Conservation (phyloP, 1,139 yeast genomes). For the Candida smagusa region DNA sequence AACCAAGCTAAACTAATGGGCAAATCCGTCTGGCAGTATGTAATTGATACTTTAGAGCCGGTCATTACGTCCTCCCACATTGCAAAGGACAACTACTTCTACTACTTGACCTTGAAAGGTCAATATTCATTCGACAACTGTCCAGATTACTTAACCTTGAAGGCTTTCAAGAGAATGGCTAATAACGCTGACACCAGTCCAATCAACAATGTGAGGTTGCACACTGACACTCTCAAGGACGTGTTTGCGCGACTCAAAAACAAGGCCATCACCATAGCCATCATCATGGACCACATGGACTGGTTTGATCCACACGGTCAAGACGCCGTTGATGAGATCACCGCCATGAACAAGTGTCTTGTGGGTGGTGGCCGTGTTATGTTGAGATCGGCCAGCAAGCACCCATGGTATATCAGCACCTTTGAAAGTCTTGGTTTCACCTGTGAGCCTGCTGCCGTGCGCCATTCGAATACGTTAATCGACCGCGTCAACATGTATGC, state of each 20-base stretch:
- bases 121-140: constrained; percentile 62
- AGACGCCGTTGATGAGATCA: constrained; percentile 66
- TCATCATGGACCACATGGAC: constrained; percentile 91
- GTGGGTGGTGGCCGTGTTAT: constrained; percentile 69
- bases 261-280: constrained; percentile 67
- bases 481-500: constrained; percentile 88
- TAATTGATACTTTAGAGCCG: constrained; percentile 78
- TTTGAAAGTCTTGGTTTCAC: constrained; percentile 66
- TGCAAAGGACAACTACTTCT: constrained; percentile 73
- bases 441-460: constrained; percentile 66
- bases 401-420: constrained; percentile 74
- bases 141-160: constrained; percentile 68
- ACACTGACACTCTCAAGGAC: constrained; percentile 76
- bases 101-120: constrained; percentile 66
- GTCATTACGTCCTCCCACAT: constrained; percentile 59
- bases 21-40: constrained; percentile 64
- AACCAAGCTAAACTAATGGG: constrained; percentile 84
- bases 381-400: constrained; percentile 69
- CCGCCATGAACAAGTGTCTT: constrained; percentile 61
- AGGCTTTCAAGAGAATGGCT: constrained; percentile 52
- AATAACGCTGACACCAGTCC: constrained; percentile 31
- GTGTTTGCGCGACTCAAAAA: constrained; percentile 64
- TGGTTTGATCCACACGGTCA: constrained; percentile 71
- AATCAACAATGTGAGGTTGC: constrained; percentile 67
- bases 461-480: constrained; percentile 60